These are phyloP conservation scores for Lophium mytilinum DNA, from an alignment of 495 filamentous ascomycete species.

Conservation along the genomic window DNA sequence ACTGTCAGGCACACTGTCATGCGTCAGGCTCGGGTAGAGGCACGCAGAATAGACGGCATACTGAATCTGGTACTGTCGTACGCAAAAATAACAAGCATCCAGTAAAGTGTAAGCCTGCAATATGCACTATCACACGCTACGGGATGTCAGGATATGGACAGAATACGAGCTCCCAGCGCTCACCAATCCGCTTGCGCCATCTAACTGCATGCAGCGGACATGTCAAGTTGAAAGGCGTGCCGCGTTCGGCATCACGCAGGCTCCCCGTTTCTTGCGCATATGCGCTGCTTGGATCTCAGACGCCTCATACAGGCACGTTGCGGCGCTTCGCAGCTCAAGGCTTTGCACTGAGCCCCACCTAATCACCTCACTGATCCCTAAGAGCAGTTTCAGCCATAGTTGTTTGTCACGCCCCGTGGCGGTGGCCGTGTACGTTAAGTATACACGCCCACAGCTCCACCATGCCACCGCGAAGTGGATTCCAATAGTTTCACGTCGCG, in stretches of 20 bases:
- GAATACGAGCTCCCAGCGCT: too few relatives aligned
- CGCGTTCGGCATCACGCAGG: background rate
- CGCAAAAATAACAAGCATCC: too few relatives aligned
- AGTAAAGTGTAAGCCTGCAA: too few relatives aligned
- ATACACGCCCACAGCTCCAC: conserved; percentile 14
- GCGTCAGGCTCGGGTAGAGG: too few relatives aligned
- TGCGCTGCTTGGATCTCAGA: background rate
- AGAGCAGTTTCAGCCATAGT: conserved; percentile 20
- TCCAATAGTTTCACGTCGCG: background rate
- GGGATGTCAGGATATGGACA: too few relatives aligned
- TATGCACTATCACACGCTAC: too few relatives aligned
- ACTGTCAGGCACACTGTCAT: too few relatives aligned
- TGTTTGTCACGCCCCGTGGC: conserved; percentile 14
- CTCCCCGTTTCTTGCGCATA: background rate
- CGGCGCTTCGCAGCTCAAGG: background rate
- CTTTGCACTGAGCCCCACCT: background rate
- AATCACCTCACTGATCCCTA: conserved; percentile 8
- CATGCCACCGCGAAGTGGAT: conserved; percentile 7
- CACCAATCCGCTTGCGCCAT: too few relatives aligned
- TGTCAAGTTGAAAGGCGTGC: background rate
- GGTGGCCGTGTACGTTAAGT: conserved; percentile 22
- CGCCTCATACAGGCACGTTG: background rate
- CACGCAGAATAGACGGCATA: too few relatives aligned
- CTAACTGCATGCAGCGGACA: too few relatives aligned
- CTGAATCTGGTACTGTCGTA: too few relatives aligned